phyloP scores from a whole-genome alignment of 2,329 filamentous ascomycete species.

The Aspergillus ibericus region DNA sequence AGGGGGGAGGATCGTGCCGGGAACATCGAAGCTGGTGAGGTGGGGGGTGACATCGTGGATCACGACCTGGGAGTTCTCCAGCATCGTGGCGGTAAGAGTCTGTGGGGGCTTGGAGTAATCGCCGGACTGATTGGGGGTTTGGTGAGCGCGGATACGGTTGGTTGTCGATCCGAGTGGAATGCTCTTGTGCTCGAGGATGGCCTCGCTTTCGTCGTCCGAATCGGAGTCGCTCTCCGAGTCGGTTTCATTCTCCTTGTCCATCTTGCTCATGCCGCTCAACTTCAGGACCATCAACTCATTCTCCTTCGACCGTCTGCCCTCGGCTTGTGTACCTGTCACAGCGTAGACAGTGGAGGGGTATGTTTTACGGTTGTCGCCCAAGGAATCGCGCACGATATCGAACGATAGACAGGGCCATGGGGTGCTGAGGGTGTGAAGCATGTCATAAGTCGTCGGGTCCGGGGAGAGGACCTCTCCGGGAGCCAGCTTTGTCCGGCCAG shows the following conservation, averaged over 20 bases:
- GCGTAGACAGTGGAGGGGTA: slow-evolving; percentile 96
- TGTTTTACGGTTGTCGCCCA: slow-evolving; percentile 86
- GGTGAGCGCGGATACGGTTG: slow-evolving; percentile 88
- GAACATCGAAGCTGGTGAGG: slow-evolving; percentile 83
- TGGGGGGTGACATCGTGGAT: slow-evolving; percentile 95
- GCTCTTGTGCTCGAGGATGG: slow-evolving; percentile 87
- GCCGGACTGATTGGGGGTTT: slow-evolving; percentile 63
- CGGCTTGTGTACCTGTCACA: slow-evolving; percentile 91
- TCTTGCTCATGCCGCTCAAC: slow-evolving; percentile 84
- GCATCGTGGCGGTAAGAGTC: slow-evolving; percentile 88
- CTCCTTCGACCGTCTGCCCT: slow-evolving; percentile 70
- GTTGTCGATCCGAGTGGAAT: slow-evolving; percentile 86
- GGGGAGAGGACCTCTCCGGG: slow-evolving; percentile 88
- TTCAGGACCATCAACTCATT: slow-evolving; percentile 97
- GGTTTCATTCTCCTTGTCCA: slow-evolving; percentile 71
- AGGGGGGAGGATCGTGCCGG: slow-evolving; percentile 75
- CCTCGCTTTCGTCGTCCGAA: slow-evolving; percentile 73
- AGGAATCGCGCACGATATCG: slow-evolving; percentile 80
- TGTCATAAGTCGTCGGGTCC: slow-evolving; percentile 92
- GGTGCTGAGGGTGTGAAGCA: slow-evolving; percentile 91
- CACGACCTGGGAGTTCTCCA: slow-evolving; percentile 81
- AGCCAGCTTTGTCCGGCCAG: slow-evolving; percentile 86
- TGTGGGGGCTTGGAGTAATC: slow-evolving; percentile 71
- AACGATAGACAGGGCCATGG: slow-evolving; percentile 98
- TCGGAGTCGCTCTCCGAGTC: slow-evolving; percentile 70